Evolutionary conservation across 1,139 yeast species (phyloP).

Genomic region (Geotrichum bryndzae): DNA sequence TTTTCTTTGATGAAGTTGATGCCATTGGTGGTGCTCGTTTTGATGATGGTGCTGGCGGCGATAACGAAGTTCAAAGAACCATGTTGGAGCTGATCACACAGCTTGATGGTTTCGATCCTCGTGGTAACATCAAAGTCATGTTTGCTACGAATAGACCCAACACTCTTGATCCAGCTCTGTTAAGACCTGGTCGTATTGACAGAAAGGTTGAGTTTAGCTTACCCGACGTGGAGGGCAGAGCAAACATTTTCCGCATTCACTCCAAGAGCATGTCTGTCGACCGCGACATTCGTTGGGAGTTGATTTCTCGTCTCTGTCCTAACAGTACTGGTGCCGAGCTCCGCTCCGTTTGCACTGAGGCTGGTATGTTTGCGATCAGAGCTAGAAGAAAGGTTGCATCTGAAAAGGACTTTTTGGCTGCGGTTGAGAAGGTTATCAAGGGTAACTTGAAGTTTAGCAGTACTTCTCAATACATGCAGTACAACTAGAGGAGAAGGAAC

Average conservation of each 20-base stretch:
- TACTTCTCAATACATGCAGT: slow-evolving; percentile 97
- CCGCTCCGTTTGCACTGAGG: slow-evolving; percentile 93
- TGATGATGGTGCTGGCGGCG: slow-evolving; percentile 99
- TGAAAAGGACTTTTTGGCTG: slow-evolving; percentile 93
- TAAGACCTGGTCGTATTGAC: slow-evolving; percentile 98
- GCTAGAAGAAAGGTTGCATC: slow-evolving; percentile 97
- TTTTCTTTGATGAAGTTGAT: slow-evolving; percentile 93
- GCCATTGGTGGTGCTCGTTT: slow-evolving; percentile 99
- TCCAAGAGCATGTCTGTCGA: slow-evolving; percentile 95
- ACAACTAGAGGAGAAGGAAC: slow-evolving; percentile 46
- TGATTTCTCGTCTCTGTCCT: slow-evolving; percentile 93
- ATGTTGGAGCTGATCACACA: slow-evolving; percentile 97
- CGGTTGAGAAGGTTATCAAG: slow-evolving; percentile 96
- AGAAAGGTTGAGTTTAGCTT: slow-evolving; percentile 94
- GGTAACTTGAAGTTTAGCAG: slow-evolving; percentile 97
- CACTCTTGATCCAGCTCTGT: slow-evolving; percentile 91
- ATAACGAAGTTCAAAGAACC: slow-evolving; percentile 96
- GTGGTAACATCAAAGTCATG: slow-evolving; percentile 98
- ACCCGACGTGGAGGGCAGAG: slow-evolving; percentile 96
- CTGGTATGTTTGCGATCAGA: slow-evolving; percentile 98
- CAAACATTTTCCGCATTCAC: slow-evolving; percentile 93
- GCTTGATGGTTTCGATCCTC: slow-evolving; percentile 94
- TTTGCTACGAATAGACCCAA: slow-evolving; percentile 98
- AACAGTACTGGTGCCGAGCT: slow-evolving; percentile 98
- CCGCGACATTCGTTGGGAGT: slow-evolving; percentile 96